Evolutionary conservation across 2,329 filamentous ascomycete genomes (phyloP), one percentile per base, ranked within the genome.

Genomic region (Polychaeton citri): DNA sequence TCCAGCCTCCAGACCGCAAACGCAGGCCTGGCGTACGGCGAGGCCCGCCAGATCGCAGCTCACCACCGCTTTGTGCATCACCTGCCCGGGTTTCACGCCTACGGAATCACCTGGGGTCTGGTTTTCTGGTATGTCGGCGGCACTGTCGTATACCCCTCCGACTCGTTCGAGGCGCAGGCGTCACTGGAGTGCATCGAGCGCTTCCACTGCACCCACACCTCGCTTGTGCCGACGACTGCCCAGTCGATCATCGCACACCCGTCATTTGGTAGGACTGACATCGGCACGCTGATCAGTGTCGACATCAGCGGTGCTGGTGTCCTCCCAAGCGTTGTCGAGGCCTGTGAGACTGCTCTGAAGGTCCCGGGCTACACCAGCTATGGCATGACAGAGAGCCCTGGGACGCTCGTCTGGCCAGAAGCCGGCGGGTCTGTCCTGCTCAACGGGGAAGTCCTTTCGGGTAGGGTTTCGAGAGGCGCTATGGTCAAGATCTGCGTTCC

Each of bases 341-440:
- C 46, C n/a, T 52, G 49, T 31, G 45, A 45, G 13, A 39, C 47
- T 13, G 45, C 47, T 2, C 38, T 53, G 19, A 52, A 50, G 35
- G 49, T 53, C 6, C 50, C 50, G 5, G 48, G 45, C 9, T 48
- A 46, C 20, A 49, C 49, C 12, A 53, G 49, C 8, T 67, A 64
- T 42, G 63, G 64, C 1, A 64, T 68, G 64, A 66, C 61, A 16
- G 64, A 68, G 41, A 60, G 59, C 2, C 60, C 58, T 9, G 61
- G 60, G 2, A 46, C 62, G 3, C 47, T 64, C 19, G 63, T 60
- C n/a, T 66, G 61, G 60, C 45, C 42, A 9, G 45, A 48, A 6
- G 24, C 51, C 48, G 36, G 45, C 35, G 26, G 59, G 54, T 41
- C 46, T 39, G 35, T 51, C 46, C 33, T 49, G 53, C 21, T 44